These are phyloP conservation scores for Cryptococcus depauperatus DNA, from an alignment of 1,284 basidiomycete species.

Conservation along the genomic window DNA sequence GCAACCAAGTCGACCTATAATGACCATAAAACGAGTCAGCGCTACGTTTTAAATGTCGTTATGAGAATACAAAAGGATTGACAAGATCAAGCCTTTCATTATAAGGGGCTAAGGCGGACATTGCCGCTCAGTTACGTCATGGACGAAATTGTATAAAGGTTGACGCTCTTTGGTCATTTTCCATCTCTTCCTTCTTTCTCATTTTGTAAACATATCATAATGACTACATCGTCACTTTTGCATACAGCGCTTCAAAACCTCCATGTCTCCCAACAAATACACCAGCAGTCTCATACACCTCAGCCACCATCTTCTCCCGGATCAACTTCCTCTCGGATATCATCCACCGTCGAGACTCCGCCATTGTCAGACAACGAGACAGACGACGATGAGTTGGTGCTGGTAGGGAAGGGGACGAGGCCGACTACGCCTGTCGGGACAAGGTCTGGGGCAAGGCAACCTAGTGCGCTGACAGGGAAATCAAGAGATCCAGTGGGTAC, in stretches of 20 bases:
- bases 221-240: constrained; percentile 36
- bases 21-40: no score
- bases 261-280: constrained; percentile 39
- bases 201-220: no score
- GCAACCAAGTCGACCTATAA: no score
- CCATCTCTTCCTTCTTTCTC: no score
- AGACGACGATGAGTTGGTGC: constrained; percentile 46
- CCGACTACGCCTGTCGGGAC: constrained; percentile 36
- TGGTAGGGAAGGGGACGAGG: constrained; percentile 38
- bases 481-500: constrained; percentile 37
- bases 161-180: no score
- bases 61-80: no score
- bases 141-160: no score
- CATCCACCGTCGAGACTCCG: constrained; percentile 11
- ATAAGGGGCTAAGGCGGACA: no score
- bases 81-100: no score
- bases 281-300: constrained; percentile 30
- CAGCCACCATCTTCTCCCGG: constrained; percentile 24
- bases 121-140: no score
- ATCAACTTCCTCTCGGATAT: constrained; percentile 1
- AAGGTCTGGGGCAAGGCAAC: constrained; percentile 20
- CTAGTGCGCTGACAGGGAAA: constrained; percentile 15
- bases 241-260: constrained; percentile 44
- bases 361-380: constrained; percentile 19
- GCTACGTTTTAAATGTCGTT: no score